Evolutionary conservation across 164 flowering plant genomes (phyloP), one percentile per base, ranked within the genome.

Genomic region (Nelumbo lutea): DNA sequence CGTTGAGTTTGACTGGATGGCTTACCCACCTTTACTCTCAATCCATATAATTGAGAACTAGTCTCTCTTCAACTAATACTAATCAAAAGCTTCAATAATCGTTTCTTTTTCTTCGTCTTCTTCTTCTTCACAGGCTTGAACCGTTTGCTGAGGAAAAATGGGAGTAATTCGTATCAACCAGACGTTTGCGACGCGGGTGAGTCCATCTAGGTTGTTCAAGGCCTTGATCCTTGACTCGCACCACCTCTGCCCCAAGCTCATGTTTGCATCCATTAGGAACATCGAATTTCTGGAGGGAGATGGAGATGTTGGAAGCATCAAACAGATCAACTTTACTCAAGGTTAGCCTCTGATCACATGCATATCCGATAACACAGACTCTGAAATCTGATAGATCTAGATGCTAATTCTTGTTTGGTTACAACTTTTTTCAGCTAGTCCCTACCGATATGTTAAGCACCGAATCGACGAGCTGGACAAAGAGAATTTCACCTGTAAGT

Each of bases 231-330:
- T 27, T 27, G 27, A 27, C 27, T 27, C 27, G 27, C 27, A 27
- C 27, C 0, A 66, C 27, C 10, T 66, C 0, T 6, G 65, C 47
- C 80, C 84, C 39, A 73, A 77, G 68, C 51, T 81, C 64, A 53
- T 77, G 74, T 74, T 74, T 46, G 63, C 71, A 4, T 42, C 71
- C 1, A 70, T 83, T 14, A 78, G 78, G 61, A 75, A 66, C 62
- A 51, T 73, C 27, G 83, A 79, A 9, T 14, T 58, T 3, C 43
- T 79, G 7, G 59, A 75, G 47, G 82, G 82, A 5, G 62, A 74
- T 14, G 85, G 85, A 8, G 83, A 67, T 1, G 66, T 63, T n/a
- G 84, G 84, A 61, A 77, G 70, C 75, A 72, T 81, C 72, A 71
- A 71, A 59, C 73, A 79, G 66, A 40, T 80, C 38, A 80, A 75